Evolutionary conservation across 495 filamentous ascomycete species (phyloP).

Genomic region (Penicillium mononematosum): DNA sequence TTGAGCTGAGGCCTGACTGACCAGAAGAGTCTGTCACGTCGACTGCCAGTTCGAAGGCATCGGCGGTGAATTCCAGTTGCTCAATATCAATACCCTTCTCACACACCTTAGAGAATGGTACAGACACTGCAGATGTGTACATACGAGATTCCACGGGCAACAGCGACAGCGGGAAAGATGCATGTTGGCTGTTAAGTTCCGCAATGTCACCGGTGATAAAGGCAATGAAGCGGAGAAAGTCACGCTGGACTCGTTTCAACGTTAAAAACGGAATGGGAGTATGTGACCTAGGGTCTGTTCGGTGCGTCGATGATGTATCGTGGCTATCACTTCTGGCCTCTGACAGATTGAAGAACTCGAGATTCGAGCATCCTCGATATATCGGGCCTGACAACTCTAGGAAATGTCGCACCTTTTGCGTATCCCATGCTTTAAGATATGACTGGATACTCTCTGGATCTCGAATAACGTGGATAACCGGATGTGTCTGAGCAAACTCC

Average conservation of each 20-base stretch:
- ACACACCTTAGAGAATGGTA: constrained; percentile 62
- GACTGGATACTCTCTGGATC: constrained; percentile 62
- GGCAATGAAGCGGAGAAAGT: constrained; percentile 68
- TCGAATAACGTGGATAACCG: constrained; percentile 70
- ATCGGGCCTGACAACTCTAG: constrained; percentile 52
- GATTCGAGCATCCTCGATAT: constrained; percentile 65
- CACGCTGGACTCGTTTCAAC: constrained; percentile 65
- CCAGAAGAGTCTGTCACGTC: constrained; percentile 43
- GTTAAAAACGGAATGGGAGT: constrained; percentile 57
- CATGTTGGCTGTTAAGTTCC: constrained; percentile 55
- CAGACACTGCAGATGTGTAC: constrained; percentile 60
- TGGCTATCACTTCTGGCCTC: constrained; percentile 32
- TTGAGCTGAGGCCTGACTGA: constrained; percentile 36
- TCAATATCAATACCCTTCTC: constrained; percentile 58
- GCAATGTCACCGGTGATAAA: constrained; percentile 56
- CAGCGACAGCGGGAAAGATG: constrained; percentile 66
- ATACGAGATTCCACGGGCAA: constrained; percentile 60
- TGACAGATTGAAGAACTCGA: constrained; percentile 75
- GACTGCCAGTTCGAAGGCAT: constrained; percentile 67
- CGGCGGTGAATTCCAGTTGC: constrained; percentile 61
- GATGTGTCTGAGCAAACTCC: constrained; percentile 55
- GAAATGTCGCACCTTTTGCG: constrained; percentile 52
- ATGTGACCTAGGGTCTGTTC: constrained; percentile 38
- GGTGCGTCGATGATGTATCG: constrained; percentile 32
- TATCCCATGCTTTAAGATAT: constrained; percentile 59